A percentile compares a stretch with the other conserved stretches of the same genome.
These are phyloP conservation scores for Dissophora globulifera DNA, from an alignment of 192 early-diverging fungal species.

Conservation along the genomic window DNA sequence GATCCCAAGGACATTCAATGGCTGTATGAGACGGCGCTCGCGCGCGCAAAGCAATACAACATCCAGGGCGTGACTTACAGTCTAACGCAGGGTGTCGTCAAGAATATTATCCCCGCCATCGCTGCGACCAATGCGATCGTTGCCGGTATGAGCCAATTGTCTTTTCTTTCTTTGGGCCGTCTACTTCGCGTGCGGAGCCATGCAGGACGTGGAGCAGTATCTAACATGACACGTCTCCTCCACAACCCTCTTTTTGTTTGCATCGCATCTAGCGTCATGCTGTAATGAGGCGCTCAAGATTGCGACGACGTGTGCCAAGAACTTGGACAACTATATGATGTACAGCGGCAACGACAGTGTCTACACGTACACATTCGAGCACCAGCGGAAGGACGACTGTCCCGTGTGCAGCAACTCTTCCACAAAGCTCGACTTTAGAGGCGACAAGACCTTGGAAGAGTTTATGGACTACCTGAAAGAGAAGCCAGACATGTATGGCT, in stretches of 20 bases:
- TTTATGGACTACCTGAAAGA: slow-evolving; percentile 86
- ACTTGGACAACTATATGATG: slow-evolving; percentile 96
- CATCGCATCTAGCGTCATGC: slow-evolving; percentile 74
- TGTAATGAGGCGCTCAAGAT: slow-evolving; percentile 96
- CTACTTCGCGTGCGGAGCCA: too few relatives aligned
- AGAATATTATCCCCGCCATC: slow-evolving; percentile 98
- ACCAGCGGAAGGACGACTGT: slow-evolving; percentile 86
- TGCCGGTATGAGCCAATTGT: slow-evolving; percentile 55
- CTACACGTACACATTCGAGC: slow-evolving; percentile 90
- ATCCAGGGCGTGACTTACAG: slow-evolving; percentile 91
- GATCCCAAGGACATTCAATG: slow-evolving; percentile 81
- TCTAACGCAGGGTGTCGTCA: slow-evolving; percentile 96
- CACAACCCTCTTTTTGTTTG: background rate
- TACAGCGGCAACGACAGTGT: slow-evolving; percentile 92
- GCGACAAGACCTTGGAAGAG: slow-evolving; percentile 75
- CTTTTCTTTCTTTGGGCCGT: too few relatives aligned
- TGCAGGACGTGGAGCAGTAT: too few relatives aligned
- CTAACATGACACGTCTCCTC: too few relatives aligned
- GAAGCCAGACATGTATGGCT: slow-evolving; percentile 71
- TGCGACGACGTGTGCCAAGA: slow-evolving; percentile 78
- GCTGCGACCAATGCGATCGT: slow-evolving; percentile 89
- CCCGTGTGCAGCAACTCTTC: slow-evolving; percentile 86
- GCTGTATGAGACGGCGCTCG: slow-evolving; percentile 73
- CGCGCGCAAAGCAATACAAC: slow-evolving; percentile 81
- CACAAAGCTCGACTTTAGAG: slow-evolving; percentile 60